Percentiles rank a stretch among this genome's conserved stretches.
Conservation (phyloP, 2,329 filamentous ascomycete species). For the Tolypocladium nubicola region DNA sequence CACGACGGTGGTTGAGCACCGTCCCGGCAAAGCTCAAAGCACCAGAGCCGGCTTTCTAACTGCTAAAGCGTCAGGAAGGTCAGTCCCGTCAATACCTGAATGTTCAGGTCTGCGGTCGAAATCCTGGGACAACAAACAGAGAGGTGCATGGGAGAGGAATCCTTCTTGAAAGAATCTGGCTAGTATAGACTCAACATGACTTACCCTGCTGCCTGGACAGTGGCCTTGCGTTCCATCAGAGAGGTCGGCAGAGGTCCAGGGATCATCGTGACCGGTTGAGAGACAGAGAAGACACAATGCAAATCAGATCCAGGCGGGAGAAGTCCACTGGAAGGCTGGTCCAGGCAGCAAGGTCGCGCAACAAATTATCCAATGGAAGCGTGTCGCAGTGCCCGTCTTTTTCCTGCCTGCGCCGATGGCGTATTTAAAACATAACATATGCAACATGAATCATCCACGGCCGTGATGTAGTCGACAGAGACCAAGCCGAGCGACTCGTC, state of each 20-base stretch:
- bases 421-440: constrained; percentile 19
- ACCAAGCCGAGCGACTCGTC: constrained; percentile 10
- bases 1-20: not conserved
- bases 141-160: constrained; percentile 11
- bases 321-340: constrained; percentile 18
- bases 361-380: constrained; percentile 8
- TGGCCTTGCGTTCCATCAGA: constrained; percentile 20
- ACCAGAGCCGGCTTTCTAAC: not conserved
- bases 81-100: not conserved
- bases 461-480: constrained; percentile 14
- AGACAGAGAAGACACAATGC: constrained; percentile 3
- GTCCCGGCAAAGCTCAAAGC: not conserved
- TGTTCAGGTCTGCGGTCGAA: not conserved
- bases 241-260: constrained; percentile 8
- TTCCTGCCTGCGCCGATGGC: constrained; percentile 18
- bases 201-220: constrained; percentile 44
- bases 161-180: constrained; percentile 31
- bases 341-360: constrained; percentile 22
- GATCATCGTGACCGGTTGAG: constrained; percentile 5
- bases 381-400: constrained; percentile 12
- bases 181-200: constrained; percentile 38
- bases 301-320: constrained; percentile 11
- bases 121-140: not conserved
- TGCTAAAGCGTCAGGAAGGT: not conserved
- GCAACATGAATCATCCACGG: constrained; percentile 22